These are phyloP conservation scores for Sphaceloma murrayae DNA, from an alignment of 2,329 filamentous ascomycete genomes.

Conservation along the genomic window DNA sequence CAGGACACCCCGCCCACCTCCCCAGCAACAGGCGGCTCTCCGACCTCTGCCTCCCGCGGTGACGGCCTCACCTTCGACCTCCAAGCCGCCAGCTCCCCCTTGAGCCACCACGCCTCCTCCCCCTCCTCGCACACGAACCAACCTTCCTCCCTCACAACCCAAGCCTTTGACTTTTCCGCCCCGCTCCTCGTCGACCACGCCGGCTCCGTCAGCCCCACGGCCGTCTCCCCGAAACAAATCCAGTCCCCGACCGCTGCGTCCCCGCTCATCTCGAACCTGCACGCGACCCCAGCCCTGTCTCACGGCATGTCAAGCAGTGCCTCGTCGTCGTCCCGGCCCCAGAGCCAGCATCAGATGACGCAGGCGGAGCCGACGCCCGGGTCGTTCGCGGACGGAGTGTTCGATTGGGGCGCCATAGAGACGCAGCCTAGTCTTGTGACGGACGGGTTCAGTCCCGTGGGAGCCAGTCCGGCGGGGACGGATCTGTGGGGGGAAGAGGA, in stretches of 20 bases:
- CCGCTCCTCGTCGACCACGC: background rate
- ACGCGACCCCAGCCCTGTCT: conserved; percentile 9
- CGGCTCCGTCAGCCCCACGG: background rate
- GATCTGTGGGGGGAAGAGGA: conserved; percentile 14
- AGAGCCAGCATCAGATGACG: background rate
- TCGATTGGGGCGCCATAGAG: conserved; percentile 18
- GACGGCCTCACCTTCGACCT: background rate
- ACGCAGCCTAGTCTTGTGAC: conserved; percentile 17
- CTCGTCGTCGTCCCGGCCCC: background rate
- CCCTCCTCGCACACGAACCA: conserved; percentile 2
- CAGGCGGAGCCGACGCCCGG: conserved; percentile 15
- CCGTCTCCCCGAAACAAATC: conserved; percentile 1
- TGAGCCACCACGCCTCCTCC: conserved; percentile 1
- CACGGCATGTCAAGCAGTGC: background rate
- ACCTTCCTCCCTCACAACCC: background rate
- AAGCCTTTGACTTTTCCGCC: conserved; percentile 11
- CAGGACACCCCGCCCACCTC: conserved; percentile 19
- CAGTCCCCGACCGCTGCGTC: background rate
- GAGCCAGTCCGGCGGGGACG: conserved; percentile 8
- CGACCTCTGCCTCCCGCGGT: conserved; percentile 5
- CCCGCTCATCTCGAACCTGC: background rate
- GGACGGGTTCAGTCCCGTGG: conserved; percentile 16
- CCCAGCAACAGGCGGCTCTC: conserved; percentile 15
- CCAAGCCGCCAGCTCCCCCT: background rate
- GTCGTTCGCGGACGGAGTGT: conserved; percentile 15